A percentile compares a stretch with the other conserved stretches of the same genome.
These are phyloP conservation scores for Sclerotinia spermophila DNA, from an alignment of 2,329 filamentous ascomycete species.

Conservation along the genomic window DNA sequence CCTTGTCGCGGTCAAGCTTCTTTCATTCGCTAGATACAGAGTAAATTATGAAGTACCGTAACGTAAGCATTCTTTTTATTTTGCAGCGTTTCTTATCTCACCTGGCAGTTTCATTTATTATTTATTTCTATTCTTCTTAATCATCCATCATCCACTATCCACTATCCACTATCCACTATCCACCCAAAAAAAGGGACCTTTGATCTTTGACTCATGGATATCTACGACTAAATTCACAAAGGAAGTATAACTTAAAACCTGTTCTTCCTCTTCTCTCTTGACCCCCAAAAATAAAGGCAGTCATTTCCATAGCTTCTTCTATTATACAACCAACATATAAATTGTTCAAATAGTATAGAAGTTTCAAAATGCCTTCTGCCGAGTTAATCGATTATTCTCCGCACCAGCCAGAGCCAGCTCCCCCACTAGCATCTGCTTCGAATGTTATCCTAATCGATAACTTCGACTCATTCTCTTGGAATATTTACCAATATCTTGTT, in stretches of 20 bases:
- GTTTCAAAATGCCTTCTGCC: conserved; percentile 41
- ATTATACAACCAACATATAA: not conserved
- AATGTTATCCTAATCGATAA: conserved; percentile 97
- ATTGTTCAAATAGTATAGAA: not conserved
- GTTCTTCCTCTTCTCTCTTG: not conserved
- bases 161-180: not conserved
- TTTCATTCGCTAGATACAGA: conserved; percentile 4
- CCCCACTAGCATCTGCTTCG: conserved; percentile 71
- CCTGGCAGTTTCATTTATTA: not conserved
- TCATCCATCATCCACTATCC: not conserved
- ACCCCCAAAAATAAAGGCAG: not conserved
- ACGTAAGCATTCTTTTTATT: conserved; percentile 10
- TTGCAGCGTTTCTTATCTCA: not conserved
- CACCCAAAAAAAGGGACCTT: not conserved
- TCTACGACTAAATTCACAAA: not conserved
- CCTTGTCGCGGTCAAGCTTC: conserved; percentile 12
- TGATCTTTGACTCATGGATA: not conserved
- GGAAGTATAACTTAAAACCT: not conserved
- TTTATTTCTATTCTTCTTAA: not conserved
- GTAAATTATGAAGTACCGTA: not conserved
- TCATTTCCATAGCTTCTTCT: not conserved
- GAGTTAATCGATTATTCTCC: conserved; percentile 77
- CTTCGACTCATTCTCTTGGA: conserved; percentile 99
- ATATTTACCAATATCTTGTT: conserved; percentile 96
- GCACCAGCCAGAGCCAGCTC: conserved; percentile 71